These are phyloP conservation scores for Myxozyma mucilagina DNA, from an alignment of 805 yeast species.

Conservation along the genomic window DNA sequence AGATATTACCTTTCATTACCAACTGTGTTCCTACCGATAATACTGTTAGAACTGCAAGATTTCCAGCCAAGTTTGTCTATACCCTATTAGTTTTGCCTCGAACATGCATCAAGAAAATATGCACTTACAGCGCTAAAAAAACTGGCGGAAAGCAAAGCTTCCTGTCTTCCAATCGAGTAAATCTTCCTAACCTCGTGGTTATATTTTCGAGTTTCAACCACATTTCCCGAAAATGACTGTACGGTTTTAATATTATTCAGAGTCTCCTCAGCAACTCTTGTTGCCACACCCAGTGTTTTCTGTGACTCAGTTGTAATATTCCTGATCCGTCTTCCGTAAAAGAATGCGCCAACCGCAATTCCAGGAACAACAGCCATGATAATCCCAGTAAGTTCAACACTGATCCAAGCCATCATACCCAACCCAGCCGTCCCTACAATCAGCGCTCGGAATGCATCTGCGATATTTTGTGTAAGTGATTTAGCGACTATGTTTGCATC, in stretches of 20 bases:
- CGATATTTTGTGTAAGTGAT: slow-evolving; percentile 81
- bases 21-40: slow-evolving; percentile 80
- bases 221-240: slow-evolving; percentile 86
- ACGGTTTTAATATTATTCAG: slow-evolving; percentile 81
- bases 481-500: slow-evolving; percentile 87
- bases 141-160: slow-evolving; percentile 64
- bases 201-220: slow-evolving; percentile 71
- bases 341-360: slow-evolving; percentile 70
- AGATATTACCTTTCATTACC: slow-evolving; percentile 71
- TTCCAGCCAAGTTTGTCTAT: slow-evolving; percentile 77
- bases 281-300: slow-evolving; percentile 77
- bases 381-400: slow-evolving; percentile 74
- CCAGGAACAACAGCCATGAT: slow-evolving; percentile 84
- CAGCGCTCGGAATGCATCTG: slow-evolving; percentile 83
- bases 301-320: slow-evolving; percentile 72
- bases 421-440: slow-evolving; percentile 84
- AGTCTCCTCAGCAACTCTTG: slow-evolving; percentile 90
- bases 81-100: slow-evolving; percentile 68
- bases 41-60: slow-evolving; percentile 70
- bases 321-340: slow-evolving; percentile 80
- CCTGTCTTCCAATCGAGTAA: slow-evolving; percentile 68
- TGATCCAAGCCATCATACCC: slow-evolving; percentile 86
- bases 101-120: not conserved
- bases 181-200: slow-evolving; percentile 66
- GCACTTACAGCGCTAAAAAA: slow-evolving; percentile 58